Percentiles rank a stretch among this genome's conserved stretches.
phyloP scores from a whole-genome alignment of 305 asterid species.

The Solanum hybrid region DNA sequence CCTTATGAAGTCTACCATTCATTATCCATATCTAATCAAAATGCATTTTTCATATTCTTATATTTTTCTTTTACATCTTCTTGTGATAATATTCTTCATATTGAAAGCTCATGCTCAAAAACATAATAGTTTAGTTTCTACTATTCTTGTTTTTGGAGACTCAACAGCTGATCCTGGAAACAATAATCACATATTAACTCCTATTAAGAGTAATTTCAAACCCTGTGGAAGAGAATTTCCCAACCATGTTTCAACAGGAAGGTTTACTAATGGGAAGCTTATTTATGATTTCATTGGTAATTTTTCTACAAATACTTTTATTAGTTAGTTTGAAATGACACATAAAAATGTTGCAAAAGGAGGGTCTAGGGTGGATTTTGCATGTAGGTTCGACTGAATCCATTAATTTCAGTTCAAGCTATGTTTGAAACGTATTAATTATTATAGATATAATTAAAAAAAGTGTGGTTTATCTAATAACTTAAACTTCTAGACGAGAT shows the following conservation, averaged over 20 bases:
- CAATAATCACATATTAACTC: conserved; percentile 44
- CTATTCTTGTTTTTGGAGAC: conserved; percentile 62
- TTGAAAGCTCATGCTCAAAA: not conserved
- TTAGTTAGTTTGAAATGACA: not conserved
- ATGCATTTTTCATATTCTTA: not conserved
- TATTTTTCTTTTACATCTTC: not conserved
- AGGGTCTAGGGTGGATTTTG: not conserved
- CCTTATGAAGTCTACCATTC: not conserved
- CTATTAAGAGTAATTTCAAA: conserved; percentile 43
- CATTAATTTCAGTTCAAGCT: not conserved
- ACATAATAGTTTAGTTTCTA: conserved; percentile 13
- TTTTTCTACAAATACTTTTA: not conserved
- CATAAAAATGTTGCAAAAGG: not conserved
- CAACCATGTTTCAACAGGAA: conserved; percentile 44
- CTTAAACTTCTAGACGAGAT: not conserved
- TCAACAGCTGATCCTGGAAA: conserved; percentile 82
- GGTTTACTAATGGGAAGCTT: conserved; percentile 71
- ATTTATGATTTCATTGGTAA: conserved; percentile 55
- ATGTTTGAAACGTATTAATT: not conserved
- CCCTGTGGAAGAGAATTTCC: conserved; percentile 68
- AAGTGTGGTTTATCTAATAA: not conserved
- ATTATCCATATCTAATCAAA: not conserved
- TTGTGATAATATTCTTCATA: not conserved
- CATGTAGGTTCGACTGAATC: not conserved
- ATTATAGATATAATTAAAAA: not conserved